Conservation (phyloP, 495 filamentous ascomycete species). For the Barbatosphaeria neglecta region DNA sequence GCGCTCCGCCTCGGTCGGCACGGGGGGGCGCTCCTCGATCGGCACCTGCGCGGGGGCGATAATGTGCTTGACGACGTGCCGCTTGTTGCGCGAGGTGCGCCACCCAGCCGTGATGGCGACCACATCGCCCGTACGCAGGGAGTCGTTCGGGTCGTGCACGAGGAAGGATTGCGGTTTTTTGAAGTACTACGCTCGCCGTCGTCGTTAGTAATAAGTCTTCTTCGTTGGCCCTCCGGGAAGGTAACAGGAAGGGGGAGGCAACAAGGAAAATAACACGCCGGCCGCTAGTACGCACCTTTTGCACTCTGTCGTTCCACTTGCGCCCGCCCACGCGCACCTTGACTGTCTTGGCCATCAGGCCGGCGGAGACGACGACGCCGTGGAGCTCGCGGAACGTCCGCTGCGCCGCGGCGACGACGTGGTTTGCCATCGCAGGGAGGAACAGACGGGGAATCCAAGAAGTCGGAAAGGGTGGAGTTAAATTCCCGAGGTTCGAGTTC, state of each 20-base stretch:
- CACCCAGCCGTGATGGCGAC: slow-evolving; percentile 63
- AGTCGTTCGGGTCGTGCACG: slow-evolving; percentile 67
- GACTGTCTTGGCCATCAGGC: slow-evolving; percentile 58
- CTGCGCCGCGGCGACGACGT: slow-evolving; percentile 14
- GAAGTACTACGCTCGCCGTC: slow-evolving; percentile 26
- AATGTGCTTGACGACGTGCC: slow-evolving; percentile 67
- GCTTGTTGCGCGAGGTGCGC: slow-evolving; percentile 52
- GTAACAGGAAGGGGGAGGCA: neutral
- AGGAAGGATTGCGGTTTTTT: slow-evolving; percentile 37
- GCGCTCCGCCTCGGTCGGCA: slow-evolving; percentile 53
- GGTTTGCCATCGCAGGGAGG: slow-evolving; percentile 26
- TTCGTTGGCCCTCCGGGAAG: neutral
- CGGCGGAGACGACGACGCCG: slow-evolving; percentile 55
- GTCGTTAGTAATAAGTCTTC: neutral
- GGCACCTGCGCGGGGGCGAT: slow-evolving; percentile 58
- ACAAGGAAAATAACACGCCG: neutral
- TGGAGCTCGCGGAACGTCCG: slow-evolving; percentile 26
- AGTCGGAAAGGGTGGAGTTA: too few species aligned
- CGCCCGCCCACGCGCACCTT: slow-evolving; percentile 52
- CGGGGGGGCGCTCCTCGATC: slow-evolving; percentile 48
- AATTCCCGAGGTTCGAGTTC: too few species aligned
- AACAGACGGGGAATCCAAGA: neutral
- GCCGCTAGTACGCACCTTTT: slow-evolving; percentile 33
- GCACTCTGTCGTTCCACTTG: slow-evolving; percentile 47
- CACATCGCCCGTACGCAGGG: slow-evolving; percentile 63